Evolutionary conservation across 805 yeast species (phyloP), one percentile per base, ranked within the genome.

Genomic region (Candida ascalaphidarum): DNA sequence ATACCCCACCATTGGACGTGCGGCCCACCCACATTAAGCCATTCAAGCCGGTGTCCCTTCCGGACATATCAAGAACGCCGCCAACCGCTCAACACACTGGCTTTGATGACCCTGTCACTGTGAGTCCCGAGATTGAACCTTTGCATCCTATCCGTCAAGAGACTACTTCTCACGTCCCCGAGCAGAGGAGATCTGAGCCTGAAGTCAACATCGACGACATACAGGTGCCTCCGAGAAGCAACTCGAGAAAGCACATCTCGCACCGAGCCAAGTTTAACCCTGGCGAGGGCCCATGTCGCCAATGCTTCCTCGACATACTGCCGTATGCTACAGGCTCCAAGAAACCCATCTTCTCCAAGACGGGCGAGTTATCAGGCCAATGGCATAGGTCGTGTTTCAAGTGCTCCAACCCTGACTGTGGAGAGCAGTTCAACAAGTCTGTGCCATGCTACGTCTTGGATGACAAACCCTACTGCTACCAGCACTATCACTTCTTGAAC

Each of bases 311-410:
- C 25, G 61, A 54, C n/a, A 76, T 88, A 17, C 37, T 39, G 1
- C 65, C 74, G 1, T 21, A 35, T 5, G 55, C 52, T 3, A 50
- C 35, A 24, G 68, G 68, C 1, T 20, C 44, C 6, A 40, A 50
- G 15, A 83, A 79, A 45, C 66, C 92, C 0, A 81, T 89, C 12
- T 81, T 77, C 55, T 83, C 95, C n/a, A 81, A 77, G 41, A 82
- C 81, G 31, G 81, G 78, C n/a, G 86, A 78, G 44, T 58, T 81
- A 25, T 71, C 84, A 2, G 97, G 96, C 0, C 89, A 86, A 49
- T 92, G 97, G 97, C 98, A 92, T 49, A 67, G 94, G 22, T 55
- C 65, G 11, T 92, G 98, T 50, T 89, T 92, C 61, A 59, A 61
- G 10, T 92, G 98, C 60, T 55, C 65, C 12, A 42, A 50, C 32